Evolutionary conservation across 495 filamentous ascomycete genomes (phyloP).

Genomic region (Staphylotrichum tortipilum): DNA sequence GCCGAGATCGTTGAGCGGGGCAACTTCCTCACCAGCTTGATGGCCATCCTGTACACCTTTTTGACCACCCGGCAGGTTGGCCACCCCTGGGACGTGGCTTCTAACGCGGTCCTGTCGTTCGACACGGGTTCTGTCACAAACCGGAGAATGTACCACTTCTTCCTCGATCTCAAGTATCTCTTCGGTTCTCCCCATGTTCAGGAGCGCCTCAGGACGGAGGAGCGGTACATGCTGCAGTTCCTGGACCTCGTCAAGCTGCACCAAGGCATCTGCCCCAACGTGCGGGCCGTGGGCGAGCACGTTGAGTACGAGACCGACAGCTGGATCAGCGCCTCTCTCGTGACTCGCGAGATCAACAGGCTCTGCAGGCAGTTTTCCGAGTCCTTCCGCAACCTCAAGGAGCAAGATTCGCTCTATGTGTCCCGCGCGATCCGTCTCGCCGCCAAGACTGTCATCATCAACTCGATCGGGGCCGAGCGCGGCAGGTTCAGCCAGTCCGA

Average conservation of each 20-base stretch:
- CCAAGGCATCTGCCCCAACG: constrained; percentile 92
- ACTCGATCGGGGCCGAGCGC: constrained; percentile 84
- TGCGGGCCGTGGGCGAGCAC: constrained; percentile 85
- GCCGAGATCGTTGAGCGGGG: constrained; percentile 87
- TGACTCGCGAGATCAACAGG: constrained; percentile 89
- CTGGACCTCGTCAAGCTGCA: constrained; percentile 90
- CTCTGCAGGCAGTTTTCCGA: constrained; percentile 82
- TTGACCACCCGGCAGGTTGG: constrained; percentile 91
- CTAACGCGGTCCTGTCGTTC: constrained; percentile 76
- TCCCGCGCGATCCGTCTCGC: constrained; percentile 65
- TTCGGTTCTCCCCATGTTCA: constrained; percentile 81
- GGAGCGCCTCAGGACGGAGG: constrained; percentile 67
- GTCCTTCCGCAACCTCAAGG: constrained; percentile 61
- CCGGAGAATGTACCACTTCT: constrained; percentile 92
- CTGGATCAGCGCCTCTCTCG: constrained; percentile 92
- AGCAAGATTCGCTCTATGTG: constrained; percentile 54
- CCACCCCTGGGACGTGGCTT: constrained; percentile 77
- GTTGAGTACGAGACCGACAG: constrained; percentile 97
- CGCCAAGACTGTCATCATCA: constrained; percentile 69
- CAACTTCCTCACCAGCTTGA: constrained; percentile 92
- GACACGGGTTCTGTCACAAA: constrained; percentile 91
- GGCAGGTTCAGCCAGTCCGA: constrained; percentile 78
- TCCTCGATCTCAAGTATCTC: constrained; percentile 83
- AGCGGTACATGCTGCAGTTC: constrained; percentile 85
- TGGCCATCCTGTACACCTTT: constrained; percentile 96